phyloP scores from a whole-genome alignment of 345 rosid genomes.

The thale cress (Arabidopsis thaliana) region DNA sequence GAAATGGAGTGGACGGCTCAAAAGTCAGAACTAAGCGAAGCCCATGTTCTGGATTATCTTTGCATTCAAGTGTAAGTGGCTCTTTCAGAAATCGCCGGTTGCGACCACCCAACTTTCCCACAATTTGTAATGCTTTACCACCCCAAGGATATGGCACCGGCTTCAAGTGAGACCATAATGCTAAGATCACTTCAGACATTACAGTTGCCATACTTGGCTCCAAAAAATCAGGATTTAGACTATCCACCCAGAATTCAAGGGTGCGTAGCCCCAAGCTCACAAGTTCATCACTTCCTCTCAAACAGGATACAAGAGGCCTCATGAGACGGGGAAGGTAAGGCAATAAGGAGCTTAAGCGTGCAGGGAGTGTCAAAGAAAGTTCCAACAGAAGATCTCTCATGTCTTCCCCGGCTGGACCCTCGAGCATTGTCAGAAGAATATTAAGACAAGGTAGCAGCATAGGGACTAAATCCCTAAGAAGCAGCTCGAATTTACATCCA shows the following conservation, averaged over 20 bases:
- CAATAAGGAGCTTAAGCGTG: constrained; percentile 92
- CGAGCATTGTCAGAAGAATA: constrained; percentile 91
- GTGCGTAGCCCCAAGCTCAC: constrained; percentile 90
- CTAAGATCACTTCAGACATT: constrained; percentile 95
- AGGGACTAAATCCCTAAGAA: constrained; percentile 85
- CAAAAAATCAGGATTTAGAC: constrained; percentile 95
- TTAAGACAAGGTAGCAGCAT: constrained; percentile 87
- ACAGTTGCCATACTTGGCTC: constrained; percentile 98
- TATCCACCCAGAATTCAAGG: constrained; percentile 98
- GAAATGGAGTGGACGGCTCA: constrained; percentile 95
- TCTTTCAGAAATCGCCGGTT: constrained; percentile 95
- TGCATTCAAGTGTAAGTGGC: constrained; percentile 96
- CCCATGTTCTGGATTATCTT: constrained; percentile 97
- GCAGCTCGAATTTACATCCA: constrained; percentile 92
- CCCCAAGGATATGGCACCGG: constrained; percentile 97
- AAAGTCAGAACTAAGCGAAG: constrained; percentile 93
- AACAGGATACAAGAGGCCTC: constrained; percentile 92
- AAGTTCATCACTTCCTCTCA: constrained; percentile 89
- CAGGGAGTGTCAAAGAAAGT: constrained; percentile 92
- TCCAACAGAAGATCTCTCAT: constrained; percentile 90
- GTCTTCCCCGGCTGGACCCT: constrained; percentile 92
- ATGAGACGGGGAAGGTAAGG: constrained; percentile 90
- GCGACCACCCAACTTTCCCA: constrained; percentile 98
- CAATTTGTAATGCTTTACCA: constrained; percentile 87
- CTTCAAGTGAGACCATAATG: constrained; percentile 94